These are phyloP conservation scores for Solanum hybrid DNA, from an alignment of 305 asterid species.

Conservation along the genomic window DNA sequence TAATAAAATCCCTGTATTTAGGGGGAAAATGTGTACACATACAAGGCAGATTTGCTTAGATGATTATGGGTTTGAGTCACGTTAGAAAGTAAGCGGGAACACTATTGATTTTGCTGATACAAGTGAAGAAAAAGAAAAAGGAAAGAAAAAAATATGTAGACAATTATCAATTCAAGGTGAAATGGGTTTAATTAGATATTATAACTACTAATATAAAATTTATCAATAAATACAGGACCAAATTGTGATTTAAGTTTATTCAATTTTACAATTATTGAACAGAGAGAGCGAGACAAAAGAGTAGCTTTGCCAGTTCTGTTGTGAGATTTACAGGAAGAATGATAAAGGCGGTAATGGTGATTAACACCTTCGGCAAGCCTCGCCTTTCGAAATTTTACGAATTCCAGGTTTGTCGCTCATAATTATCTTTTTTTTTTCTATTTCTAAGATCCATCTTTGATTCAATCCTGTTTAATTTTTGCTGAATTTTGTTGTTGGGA, in stretches of 20 bases:
- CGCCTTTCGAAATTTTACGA: constrained; percentile 28
- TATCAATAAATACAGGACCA: neutral
- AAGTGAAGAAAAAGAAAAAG: too few species aligned
- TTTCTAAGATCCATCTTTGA: neutral
- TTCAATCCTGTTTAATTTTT: neutral
- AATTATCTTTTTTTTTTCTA: neutral
- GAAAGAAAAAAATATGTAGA: neutral
- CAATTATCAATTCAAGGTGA: neutral
- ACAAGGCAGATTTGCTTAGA: too few species aligned
- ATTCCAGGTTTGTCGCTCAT: constrained; percentile 12
- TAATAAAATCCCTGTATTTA: too few species aligned
- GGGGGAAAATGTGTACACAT: too few species aligned
- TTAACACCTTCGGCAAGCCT: constrained; percentile 24
- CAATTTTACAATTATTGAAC: neutral
- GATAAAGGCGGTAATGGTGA: constrained; percentile 29
- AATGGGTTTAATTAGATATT: neutral
- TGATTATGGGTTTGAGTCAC: too few species aligned
- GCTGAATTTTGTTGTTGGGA: neutral
- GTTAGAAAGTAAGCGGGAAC: too few species aligned
- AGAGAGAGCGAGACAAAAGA: neutral
- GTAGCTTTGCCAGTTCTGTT: neutral
- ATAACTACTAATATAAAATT: neutral
- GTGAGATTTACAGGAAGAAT: constrained; percentile 1
- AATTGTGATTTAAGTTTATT: neutral
- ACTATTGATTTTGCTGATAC: too few species aligned